A percentile compares a stretch with the other conserved stretches of the same genome.
Conservation (phyloP, 164 flowering plant genomes). For the Paratinospora sagittata region DNA sequence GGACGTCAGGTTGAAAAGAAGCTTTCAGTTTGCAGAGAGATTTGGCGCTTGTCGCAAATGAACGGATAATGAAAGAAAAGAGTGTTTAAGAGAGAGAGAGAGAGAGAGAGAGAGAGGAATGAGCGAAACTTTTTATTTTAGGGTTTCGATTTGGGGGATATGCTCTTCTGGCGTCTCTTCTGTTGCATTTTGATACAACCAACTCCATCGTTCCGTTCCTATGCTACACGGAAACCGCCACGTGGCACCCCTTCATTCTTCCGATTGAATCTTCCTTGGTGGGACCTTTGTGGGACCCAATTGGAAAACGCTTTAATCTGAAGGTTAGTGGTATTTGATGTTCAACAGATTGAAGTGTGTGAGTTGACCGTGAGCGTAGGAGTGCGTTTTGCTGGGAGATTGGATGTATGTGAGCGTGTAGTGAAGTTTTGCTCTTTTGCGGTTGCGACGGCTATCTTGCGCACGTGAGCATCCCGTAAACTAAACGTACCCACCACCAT, state of each 20-base stretch:
- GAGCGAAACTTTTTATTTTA: background rate
- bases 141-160: constrained; percentile 9
- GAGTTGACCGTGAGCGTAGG: background rate
- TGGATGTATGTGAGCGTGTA: background rate
- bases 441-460: background rate
- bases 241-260: background rate
- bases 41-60: background rate
- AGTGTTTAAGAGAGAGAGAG: constrained; percentile 4
- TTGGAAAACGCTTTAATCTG: background rate
- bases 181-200: background rate
- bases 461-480: background rate
- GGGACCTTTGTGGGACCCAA: background rate
- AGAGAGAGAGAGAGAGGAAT: constrained; percentile 1
- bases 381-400: background rate
- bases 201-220: background rate
- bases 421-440: background rate
- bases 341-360: too few species aligned
- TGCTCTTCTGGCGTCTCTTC: background rate
- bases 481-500: background rate
- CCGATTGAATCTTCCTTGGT: too few species aligned
- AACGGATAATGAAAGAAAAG: constrained; percentile 8
- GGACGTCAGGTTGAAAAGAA: background rate
- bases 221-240: background rate
- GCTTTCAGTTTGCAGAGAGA: background rate
- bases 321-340: background rate